Evolutionary conservation across 345 rosid species (phyloP), one percentile per base, ranked within the genome.

Genomic region (Rhizophora mangle): DNA sequence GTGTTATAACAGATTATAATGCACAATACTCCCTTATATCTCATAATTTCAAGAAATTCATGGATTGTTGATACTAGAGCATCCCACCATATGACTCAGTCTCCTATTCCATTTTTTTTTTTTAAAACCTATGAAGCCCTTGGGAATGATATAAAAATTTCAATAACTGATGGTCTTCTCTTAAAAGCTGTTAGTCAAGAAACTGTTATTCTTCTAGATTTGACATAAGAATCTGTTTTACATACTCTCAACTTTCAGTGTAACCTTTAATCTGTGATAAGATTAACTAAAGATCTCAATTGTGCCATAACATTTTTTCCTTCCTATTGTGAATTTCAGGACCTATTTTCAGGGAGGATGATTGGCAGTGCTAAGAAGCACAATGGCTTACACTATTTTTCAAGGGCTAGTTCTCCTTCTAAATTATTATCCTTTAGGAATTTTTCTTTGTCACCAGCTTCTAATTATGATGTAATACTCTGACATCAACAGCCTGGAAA

Each of bases 31-130:
- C 16, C n/a, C 3, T 51, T 51, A 4, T 51, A 5, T 15, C 54
- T 51, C 5, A 49, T 16, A 49, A 18, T n/a, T 3, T n/a, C n/a
- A 49, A 6, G 53, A 10, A 16, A 15, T 56, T 8, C 37, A 1
- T 60, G 67, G 75, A 63, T 72, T 8, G 1, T 72, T 16, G 20
- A 72, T 20, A 53, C n/a, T 2, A 22, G 69, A 21, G 69, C 70
- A 6, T 24, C 24, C 24, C 24, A 24, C 24, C 24, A 24, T 24
- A 24, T 24, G 24, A 24, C 1, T 0, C 24, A 24, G 24, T 24
- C 5, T 13, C 4, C 19, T 27, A 1, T 22, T 2, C 2, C 29
- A 5, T 64, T 71, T 7, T 54, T 13, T 6, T 24, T 24, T 24
- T 24, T 24, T 24, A 0, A 0, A 24, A 53, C 63, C 1, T 55